A percentile compares a stretch with the other conserved stretches of the same genome.
These are phyloP conservation scores for Dillenia suffruticosa DNA, from an alignment of 164 flowering plant species.

Conservation along the genomic window DNA sequence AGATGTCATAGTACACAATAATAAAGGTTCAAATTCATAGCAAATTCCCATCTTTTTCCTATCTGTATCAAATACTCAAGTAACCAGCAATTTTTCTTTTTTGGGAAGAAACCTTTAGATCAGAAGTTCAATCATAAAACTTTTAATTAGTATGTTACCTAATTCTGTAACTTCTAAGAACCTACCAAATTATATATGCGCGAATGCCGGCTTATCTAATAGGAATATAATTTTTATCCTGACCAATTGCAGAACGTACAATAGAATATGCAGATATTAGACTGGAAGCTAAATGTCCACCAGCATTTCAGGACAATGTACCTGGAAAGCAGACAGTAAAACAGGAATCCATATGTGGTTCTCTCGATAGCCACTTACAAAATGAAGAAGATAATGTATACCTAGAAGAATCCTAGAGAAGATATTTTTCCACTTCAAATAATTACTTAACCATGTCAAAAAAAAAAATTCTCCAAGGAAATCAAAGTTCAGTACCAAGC, in stretches of 20 bases:
- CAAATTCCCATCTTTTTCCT: no score
- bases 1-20: no score
- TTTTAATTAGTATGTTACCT: background rate
- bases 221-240: background rate
- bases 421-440: background rate
- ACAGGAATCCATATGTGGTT: background rate
- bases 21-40: no score
- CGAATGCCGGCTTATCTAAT: background rate
- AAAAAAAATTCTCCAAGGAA: background rate
- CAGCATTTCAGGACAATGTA: background rate
- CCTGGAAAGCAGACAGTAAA: background rate
- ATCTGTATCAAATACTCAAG: no score
- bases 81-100: no score
- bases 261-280: background rate
- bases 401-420: background rate
- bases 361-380: background rate
- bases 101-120: no score
- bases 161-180: background rate
- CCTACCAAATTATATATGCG: background rate
- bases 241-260: background rate
- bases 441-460: background rate
- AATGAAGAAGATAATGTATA: background rate
- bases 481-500: background rate
- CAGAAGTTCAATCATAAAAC: background rate
- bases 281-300: background rate